Evolutionary conservation across 2,329 filamentous ascomycete species (phyloP).

Genomic region (Pseudocercospora cruenta): DNA sequence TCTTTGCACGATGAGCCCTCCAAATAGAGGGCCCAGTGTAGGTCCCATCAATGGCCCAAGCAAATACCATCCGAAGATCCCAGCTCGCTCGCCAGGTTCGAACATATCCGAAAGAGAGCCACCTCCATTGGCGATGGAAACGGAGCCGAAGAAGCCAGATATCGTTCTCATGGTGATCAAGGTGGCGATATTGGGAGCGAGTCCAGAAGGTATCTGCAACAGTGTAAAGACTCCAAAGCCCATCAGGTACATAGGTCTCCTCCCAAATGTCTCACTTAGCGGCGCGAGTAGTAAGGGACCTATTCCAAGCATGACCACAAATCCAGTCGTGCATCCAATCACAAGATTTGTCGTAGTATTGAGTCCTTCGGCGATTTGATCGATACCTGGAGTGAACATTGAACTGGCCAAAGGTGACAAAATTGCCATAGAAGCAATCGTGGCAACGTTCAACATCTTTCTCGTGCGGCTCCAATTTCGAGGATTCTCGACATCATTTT

Average conservation of each 20-base stretch:
- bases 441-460: conserved; percentile 54
- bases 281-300: conserved; percentile 53
- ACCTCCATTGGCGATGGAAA: conserved; percentile 56
- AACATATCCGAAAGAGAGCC: conserved; percentile 57
- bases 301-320: conserved; percentile 54
- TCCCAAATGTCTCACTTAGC: conserved; percentile 51
- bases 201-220: conserved; percentile 52
- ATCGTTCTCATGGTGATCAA: conserved; percentile 52
- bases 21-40: conserved; percentile 47
- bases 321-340: conserved; percentile 55
- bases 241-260: conserved; percentile 48
- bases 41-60: conserved; percentile 49
- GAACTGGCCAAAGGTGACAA: conserved; percentile 52
- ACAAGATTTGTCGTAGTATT: conserved; percentile 47
- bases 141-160: conserved; percentile 55
- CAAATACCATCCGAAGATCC: conserved; percentile 52
- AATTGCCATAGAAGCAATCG: conserved; percentile 57
- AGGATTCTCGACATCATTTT: conserved; percentile 50
- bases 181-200: conserved; percentile 51
- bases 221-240: conserved; percentile 52
- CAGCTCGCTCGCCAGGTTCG: conserved; percentile 48
- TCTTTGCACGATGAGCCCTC: conserved; percentile 49
- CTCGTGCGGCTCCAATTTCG: conserved; percentile 49
- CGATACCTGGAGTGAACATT: conserved; percentile 58
- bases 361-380: conserved; percentile 53